A percentile compares a stretch with the other conserved stretches of the same genome.
Conservation (phyloP, 108 stramenopile genomes). For the Discostella pseudostelligera region DNA sequence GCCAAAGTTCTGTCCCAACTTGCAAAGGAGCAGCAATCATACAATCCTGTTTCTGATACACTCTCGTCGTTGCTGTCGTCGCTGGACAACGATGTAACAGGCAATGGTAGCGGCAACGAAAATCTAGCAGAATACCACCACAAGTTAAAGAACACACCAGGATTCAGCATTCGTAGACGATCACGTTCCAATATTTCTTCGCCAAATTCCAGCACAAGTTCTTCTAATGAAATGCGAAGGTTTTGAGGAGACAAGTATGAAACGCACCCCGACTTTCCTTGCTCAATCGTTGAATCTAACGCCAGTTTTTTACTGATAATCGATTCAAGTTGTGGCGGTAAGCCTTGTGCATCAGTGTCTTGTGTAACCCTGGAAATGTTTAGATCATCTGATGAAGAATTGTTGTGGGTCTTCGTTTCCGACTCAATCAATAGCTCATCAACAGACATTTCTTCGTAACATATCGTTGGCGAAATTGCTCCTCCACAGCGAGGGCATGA, state of each 20-base stretch:
- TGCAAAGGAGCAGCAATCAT: constrained; percentile 62
- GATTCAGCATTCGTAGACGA: constrained; percentile 54
- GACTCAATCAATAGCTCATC: constrained; percentile 18
- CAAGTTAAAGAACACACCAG: constrained; percentile 77
- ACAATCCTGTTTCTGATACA: too few relatives aligned
- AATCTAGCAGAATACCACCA: constrained; percentile 88
- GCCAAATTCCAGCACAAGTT: constrained; percentile 64
- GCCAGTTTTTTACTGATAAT: constrained; percentile 5
- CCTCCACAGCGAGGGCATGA: constrained; percentile 70
- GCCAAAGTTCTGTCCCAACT: constrained; percentile 77
- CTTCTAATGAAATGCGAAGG: constrained; percentile 60
- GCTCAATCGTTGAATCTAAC: constrained; percentile 10
- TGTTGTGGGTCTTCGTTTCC: background rate
- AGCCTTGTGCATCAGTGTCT: constrained; percentile 30
- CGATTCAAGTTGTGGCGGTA: constrained; percentile 67
- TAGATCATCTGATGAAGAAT: constrained; percentile 2
- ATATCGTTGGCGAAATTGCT: constrained; percentile 57
- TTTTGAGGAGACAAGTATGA: constrained; percentile 69
- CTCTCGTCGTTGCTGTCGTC: constrained; percentile 6
- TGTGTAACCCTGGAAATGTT: constrained; percentile 5
- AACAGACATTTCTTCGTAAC: constrained; percentile 54
- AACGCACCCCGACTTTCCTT: constrained; percentile 45
- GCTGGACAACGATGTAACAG: constrained; percentile 23
- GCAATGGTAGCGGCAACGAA: constrained; percentile 76
- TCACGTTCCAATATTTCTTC: constrained; percentile 75